Evolutionary conservation across 371 early-diverging fungal genomes (phyloP).

Genomic region (Capniomyces stellatus): DNA sequence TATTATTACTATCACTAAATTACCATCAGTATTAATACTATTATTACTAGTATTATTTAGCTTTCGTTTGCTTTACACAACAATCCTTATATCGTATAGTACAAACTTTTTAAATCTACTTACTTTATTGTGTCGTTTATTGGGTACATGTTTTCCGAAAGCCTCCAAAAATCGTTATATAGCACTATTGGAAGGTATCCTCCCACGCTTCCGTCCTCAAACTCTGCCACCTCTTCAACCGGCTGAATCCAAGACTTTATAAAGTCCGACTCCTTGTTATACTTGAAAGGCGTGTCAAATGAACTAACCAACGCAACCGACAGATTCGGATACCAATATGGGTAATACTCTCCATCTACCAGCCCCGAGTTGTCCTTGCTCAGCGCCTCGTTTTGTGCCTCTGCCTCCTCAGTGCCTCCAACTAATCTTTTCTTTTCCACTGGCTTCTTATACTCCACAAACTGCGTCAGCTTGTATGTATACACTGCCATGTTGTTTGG

Average conservation of each 20-base stretch:
- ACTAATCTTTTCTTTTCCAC: not conserved
- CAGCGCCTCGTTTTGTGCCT: not conserved
- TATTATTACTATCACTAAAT: too few relatives aligned
- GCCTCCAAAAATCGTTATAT: slow-evolving; percentile 76
- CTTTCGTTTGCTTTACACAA: too few relatives aligned
- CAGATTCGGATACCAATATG: slow-evolving; percentile 68
- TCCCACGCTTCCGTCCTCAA: not conserved
- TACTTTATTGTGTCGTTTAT: slow-evolving; percentile 7
- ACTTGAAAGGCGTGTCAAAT: slow-evolving; percentile 22
- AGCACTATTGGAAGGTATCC: slow-evolving; percentile 51
- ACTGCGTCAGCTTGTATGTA: not conserved
- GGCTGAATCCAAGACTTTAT: slow-evolving; percentile 31
- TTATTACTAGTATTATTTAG: too few relatives aligned
- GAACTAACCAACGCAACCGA: slow-evolving; percentile 48
- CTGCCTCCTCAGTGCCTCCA: too few relatives aligned
- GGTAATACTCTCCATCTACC: not conserved
- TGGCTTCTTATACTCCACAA: not conserved
- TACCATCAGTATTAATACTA: too few relatives aligned
- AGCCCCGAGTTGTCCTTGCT: not conserved
- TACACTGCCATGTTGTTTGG: not conserved
- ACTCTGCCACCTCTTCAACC: slow-evolving; percentile 23
- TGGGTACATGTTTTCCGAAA: slow-evolving; percentile 18
- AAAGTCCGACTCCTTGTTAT: slow-evolving; percentile 31
- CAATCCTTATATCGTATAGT: too few relatives aligned
- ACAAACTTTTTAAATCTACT: slow-evolving; percentile 50